Percentiles rank a stretch among this genome's conserved stretches.
Evolutionary conservation across 2,329 filamentous ascomycete species (phyloP).

Genomic region (Ascocoryne sarcoides): DNA sequence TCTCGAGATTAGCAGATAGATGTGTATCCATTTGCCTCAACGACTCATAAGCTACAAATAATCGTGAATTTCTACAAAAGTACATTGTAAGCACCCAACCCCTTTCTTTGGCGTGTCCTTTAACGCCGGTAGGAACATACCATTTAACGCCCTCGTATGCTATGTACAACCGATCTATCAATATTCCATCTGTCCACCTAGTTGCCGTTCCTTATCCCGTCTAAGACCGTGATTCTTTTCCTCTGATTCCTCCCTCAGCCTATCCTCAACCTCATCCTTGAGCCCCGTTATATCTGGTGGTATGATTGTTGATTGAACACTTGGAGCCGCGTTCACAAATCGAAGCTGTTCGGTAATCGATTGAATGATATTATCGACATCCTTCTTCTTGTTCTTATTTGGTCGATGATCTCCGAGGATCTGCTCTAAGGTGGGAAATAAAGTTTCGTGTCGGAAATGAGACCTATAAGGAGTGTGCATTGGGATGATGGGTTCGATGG

Average conservation of each 20-base stretch:
- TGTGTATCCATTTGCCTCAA: too few relatives aligned
- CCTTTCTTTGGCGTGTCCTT: too few relatives aligned
- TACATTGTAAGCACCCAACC: too few relatives aligned
- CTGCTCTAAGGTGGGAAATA: conserved; percentile 79
- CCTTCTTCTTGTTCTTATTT: conserved; percentile 73
- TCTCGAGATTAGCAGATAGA: too few relatives aligned
- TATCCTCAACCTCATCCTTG: conserved; percentile 59
- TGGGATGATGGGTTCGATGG: conserved; percentile 66
- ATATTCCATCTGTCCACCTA: conserved; percentile 48
- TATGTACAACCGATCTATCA: too few relatives aligned
- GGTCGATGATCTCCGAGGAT: conserved; percentile 55
- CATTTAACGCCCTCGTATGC: too few relatives aligned
- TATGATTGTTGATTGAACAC: conserved; percentile 74
- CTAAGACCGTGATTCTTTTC: conserved; percentile 47
- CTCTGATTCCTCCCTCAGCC: conserved; percentile 55
- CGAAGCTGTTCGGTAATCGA: conserved; percentile 77
- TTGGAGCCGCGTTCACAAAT: conserved; percentile 77
- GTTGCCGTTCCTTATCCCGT: conserved; percentile 45
- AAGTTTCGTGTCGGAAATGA: conserved; percentile 77
- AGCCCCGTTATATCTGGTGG: conserved; percentile 66
- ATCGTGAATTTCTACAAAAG: too few relatives aligned
- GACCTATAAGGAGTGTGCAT: conserved; percentile 75
- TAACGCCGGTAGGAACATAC: too few relatives aligned
- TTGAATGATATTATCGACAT: conserved; percentile 65
- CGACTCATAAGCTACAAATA: too few relatives aligned